Conservation (phyloP, 2,329 filamentous ascomycete genomes). For the Penicillium frequentans region DNA sequence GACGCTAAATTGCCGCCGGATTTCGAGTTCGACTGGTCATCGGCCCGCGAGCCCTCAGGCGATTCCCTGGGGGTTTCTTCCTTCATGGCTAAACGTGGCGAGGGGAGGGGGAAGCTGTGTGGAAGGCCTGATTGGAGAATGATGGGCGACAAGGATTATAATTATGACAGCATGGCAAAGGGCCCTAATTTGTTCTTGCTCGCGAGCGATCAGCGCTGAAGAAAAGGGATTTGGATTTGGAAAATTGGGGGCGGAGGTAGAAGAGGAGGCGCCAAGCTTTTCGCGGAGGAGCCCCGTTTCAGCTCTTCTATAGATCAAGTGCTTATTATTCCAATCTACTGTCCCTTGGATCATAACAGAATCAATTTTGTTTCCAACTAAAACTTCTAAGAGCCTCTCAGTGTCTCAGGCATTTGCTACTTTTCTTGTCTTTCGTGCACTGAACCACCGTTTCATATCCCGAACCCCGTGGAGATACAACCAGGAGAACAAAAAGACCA, state of each 20-base stretch:
- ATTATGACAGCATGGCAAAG: constrained; percentile 5
- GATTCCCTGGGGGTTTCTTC: constrained; percentile 29
- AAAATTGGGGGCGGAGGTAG: constrained; percentile 1
- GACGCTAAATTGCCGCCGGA: constrained; percentile 48
- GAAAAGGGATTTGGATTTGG: background rate
- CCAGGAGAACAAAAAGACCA: constrained; percentile 56
- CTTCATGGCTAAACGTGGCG: constrained; percentile 10
- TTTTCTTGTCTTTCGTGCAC: constrained; percentile 29
- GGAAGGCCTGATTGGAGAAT: background rate
- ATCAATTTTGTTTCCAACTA: background rate
- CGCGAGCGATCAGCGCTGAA: background rate
- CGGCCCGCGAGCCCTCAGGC: constrained; percentile 41
- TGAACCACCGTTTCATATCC: constrained; percentile 33
- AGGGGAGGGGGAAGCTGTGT: background rate
- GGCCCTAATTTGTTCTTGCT: background rate
- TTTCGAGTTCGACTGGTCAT: constrained; percentile 30
- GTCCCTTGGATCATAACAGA: background rate
- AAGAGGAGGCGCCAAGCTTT: constrained; percentile 16
- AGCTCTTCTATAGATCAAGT: background rate
- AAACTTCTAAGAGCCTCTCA: background rate
- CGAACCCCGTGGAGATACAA: constrained; percentile 49
- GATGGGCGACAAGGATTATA: background rate
- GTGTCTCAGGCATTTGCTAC: background rate
- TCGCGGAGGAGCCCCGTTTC: constrained; percentile 3
- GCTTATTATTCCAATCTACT: background rate